These are phyloP conservation scores for Phaeoacremonium minimum DNA, from an alignment of 2,329 filamentous ascomycete genomes.

Conservation along the genomic window DNA sequence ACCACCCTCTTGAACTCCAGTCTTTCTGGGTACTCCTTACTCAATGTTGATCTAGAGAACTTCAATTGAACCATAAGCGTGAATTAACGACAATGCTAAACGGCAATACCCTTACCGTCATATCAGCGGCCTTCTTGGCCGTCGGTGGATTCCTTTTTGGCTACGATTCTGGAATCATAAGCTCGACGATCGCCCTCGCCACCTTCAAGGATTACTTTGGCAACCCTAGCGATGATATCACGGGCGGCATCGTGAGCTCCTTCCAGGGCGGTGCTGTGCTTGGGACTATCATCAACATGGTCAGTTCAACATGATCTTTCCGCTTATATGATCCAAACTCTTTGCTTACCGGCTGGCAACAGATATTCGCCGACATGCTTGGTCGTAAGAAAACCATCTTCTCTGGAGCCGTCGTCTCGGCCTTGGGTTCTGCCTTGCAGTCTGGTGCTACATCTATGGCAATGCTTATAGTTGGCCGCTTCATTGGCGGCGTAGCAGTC, in stretches of 20 bases:
- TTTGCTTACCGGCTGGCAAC: too few relatives aligned
- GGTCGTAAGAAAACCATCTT: constrained; percentile 24
- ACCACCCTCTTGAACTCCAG: too few relatives aligned
- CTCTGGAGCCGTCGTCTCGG: constrained; percentile 42
- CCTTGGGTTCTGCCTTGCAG: constrained; percentile 49
- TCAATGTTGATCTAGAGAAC: too few relatives aligned
- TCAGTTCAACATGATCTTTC: constrained; percentile 10
- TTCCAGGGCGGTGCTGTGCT: constrained; percentile 20
- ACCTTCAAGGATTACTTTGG: constrained; percentile 34
- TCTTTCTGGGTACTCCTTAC: too few relatives aligned
- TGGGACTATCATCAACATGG: constrained; percentile 20
- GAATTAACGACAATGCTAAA: too few relatives aligned
- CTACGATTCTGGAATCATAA: constrained; percentile 32
- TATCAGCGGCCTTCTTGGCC: constrained; percentile 18
- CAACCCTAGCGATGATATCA: constrained; percentile 22
- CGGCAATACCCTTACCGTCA: too few relatives aligned
- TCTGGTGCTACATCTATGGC: constrained; percentile 40
- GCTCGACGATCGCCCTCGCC: constrained; percentile 20
- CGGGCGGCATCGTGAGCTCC: constrained; percentile 18
- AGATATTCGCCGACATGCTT: constrained; percentile 20
- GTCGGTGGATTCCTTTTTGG: constrained; percentile 8
- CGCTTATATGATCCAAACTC: too few relatives aligned
- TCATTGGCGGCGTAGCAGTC: constrained; percentile 49
- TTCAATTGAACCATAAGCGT: too few relatives aligned
- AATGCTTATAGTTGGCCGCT: constrained; percentile 48